Evolutionary conservation across 192 early-diverging fungal species (phyloP), one percentile per base, ranked within the genome.

Genomic region (Rhizoclosmatium sp.): DNA sequence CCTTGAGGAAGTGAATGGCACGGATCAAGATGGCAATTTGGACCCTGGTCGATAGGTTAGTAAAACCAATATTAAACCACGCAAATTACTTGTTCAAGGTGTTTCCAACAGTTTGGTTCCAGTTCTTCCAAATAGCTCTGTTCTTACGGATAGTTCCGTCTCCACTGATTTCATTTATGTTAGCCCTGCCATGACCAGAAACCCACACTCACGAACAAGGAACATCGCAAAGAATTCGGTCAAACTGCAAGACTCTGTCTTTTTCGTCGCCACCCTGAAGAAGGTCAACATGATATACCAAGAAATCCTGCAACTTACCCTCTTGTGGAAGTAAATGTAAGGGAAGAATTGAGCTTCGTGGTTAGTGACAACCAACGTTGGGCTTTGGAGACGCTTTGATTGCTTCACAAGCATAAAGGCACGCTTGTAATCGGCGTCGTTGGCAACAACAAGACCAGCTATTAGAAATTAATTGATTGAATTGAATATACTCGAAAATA

Each of bases 91-190:
- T 87, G 81, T 98, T 96, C 59, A 99, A 90, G 48, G 86, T 87
- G 76, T 96, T 89, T 19, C 92, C 95, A 66, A 89, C 88, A 40
- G 87, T 91, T 69, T 90, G 81, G 3, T 84, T 85, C 97, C 97
- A 99, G 65, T 90, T 91, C 69, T 88, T 91, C 96, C 96, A 99
- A 45, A 99, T 94, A 66, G 88, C 87, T 76, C 90, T 87, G 83
- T 99, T 99, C 85, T 99, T 99, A 80, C 98, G 92, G 46, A 98
- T 83, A 2, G 98, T 99, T 41, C 96, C 98, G 79, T 99, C 98
- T 69, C 98, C 98, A 76, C 94, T 91, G 75, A 21, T 61, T 14
- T 21, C 4, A 7, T 21, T 7, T 21, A 31, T 62, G 60, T 62
- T 21, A 19, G 21, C 7, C 7, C 23, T 5, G 60, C 10, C 60